Evolutionary conservation across 495 filamentous ascomycete species (phyloP).

Genomic region (Parachaetomium inaequale): DNA sequence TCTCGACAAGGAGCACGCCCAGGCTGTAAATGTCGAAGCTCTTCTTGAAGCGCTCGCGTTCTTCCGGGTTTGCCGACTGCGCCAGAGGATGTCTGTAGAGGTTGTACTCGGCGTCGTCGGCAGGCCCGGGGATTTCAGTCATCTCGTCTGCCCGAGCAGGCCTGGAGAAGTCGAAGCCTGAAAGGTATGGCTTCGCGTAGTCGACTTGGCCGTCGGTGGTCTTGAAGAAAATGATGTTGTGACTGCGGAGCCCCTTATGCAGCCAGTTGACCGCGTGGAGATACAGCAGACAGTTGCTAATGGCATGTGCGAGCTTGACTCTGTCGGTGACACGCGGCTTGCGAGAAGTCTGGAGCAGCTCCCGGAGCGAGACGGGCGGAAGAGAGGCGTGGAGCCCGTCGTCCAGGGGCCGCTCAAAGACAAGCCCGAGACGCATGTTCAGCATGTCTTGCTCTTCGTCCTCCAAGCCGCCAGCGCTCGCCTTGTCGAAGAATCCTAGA

Average conservation of each 20-base stretch:
- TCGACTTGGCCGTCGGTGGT: constrained; percentile 27
- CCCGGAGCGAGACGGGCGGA: constrained; percentile 36
- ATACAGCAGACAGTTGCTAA: constrained; percentile 39
- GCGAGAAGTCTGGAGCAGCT: constrained; percentile 28
- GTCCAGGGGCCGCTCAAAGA: constrained; percentile 37
- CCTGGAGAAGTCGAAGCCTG: constrained; percentile 55
- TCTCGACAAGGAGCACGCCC: constrained; percentile 52
- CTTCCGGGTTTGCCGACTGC: constrained; percentile 37
- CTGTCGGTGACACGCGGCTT: constrained; percentile 36
- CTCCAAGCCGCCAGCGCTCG: constrained; percentile 19
- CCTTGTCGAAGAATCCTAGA: constrained; percentile 44
- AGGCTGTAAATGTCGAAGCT: constrained; percentile 56
- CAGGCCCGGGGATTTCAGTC: constrained; percentile 47
- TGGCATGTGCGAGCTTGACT: constrained; percentile 38
- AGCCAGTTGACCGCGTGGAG: constrained; percentile 59
- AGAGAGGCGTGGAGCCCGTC: constrained; percentile 27
- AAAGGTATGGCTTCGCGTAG: constrained; percentile 42
- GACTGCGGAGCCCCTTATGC: constrained; percentile 56
- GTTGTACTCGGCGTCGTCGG: constrained; percentile 42
- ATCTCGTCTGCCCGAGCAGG: constrained; percentile 48
- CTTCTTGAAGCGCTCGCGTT: constrained; percentile 43
- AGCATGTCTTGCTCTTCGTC: constrained; percentile 34
- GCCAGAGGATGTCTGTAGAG: constrained; percentile 50
- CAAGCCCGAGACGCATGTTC: constrained; percentile 36
- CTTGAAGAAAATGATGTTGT: constrained; percentile 55